Evolutionary conservation across 1,139 yeast species (phyloP), one percentile per base, ranked within the genome.

Genomic region (Pneumocystis oryctolagi): DNA sequence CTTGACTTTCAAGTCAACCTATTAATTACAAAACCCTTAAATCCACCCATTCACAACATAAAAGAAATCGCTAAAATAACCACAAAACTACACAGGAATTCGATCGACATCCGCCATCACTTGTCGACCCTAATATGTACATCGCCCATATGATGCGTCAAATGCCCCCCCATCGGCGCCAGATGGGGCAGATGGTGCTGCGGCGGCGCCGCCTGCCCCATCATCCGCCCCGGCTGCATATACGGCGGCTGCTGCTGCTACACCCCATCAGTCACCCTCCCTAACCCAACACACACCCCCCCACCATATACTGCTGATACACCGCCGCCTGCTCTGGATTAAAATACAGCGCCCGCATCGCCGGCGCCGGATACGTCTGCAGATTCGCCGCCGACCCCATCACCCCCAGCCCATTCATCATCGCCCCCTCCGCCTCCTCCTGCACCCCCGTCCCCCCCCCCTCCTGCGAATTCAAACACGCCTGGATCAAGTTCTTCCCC

Each of bases 401-500:
- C 62, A 64, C 60, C 2, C 59, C 58, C 40, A 64, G 67, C 25
- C 58, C 62, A 31, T 62, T 62, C 55, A 59, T 62, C 37, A 64
- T 63, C 16, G 67, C 66, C 56, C 65, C 65, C 60, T 67, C 64
- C 18, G 64, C 64, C 28, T 66, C 65, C 60, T 64, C 68, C 31
- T 65, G 67, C 40, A 68, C 69, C 16, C 55, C 55, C 65, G 69
- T 58, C 32, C 62, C 62, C 58, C 62, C 61, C 56, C 67, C 66
- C 71, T 86, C 92, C 30, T 97, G 96, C 5, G 97, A 97, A 74
- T 92, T 92, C 71, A 92, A 79, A 75, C 98, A 92, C 16, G 97
- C 96, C 78, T 92, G 97, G 72, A 92, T 92, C 71, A 92, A 81
- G 74, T 89, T 89, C 75, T 92, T 90, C 69, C 98, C 98, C 76